Conservation (phyloP, 768 basidiomycete species). For the Phlebiopsis gigantea region DNA sequence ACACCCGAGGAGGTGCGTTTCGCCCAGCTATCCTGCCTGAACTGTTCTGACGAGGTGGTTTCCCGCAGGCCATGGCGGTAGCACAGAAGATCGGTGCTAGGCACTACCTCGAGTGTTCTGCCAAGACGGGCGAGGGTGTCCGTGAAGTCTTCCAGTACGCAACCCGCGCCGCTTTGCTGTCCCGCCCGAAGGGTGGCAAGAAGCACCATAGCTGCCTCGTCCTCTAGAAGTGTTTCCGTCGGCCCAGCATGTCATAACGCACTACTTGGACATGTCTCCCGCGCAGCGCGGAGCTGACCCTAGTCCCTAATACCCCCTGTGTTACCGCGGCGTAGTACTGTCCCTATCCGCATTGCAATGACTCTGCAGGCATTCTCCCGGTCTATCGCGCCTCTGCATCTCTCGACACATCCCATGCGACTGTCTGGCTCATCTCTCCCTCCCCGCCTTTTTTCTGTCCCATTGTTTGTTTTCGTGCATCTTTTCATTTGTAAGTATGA, state of each 20-base stretch:
- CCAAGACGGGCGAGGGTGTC: slow-evolving; percentile 94
- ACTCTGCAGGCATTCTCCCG: not conserved
- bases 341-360: slow-evolving; percentile 3
- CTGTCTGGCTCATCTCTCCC: slow-evolving; percentile 1
- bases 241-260: not conserved
- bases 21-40: not conserved
- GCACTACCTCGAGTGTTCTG: slow-evolving; percentile 97
- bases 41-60: not conserved
- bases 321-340: slow-evolving; percentile 6
- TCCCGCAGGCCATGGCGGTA: slow-evolving; percentile 80
- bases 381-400: not conserved
- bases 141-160: slow-evolving; percentile 98
- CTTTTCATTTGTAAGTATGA: slow-evolving; percentile 19
- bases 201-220: slow-evolving; percentile 37
- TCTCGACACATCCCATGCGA: slow-evolving; percentile 4
- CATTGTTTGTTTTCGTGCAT: slow-evolving; percentile 15
- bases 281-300: not conserved
- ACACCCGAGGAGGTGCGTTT: slow-evolving; percentile 80
- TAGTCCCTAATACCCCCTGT: slow-evolving; percentile 11
- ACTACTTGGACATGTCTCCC: not conserved
- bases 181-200: slow-evolving; percentile 40
- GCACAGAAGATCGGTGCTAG: slow-evolving; percentile 95
- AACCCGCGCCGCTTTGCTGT: slow-evolving; percentile 84
- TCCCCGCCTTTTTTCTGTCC: slow-evolving; percentile 7
- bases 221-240: slow-evolving; percentile 29